phyloP scores from a whole-genome alignment of 805 yeast species.

The Candida oleophila region DNA sequence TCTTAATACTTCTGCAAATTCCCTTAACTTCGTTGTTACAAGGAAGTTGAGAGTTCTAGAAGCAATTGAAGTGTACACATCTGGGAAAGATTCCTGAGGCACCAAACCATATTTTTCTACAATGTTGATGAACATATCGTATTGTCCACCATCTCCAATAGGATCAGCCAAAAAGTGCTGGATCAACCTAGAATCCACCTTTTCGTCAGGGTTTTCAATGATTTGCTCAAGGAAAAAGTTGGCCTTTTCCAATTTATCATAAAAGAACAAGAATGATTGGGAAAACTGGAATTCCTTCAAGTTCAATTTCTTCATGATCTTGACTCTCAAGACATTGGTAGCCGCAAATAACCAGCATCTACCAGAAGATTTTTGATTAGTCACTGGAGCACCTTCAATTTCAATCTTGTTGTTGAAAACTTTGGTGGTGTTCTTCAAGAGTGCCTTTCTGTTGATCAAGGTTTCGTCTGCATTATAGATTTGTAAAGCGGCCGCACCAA shows the following conservation, averaged over 20 bases:
- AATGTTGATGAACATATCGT: slow-evolving; percentile 18
- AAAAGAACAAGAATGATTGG: slow-evolving; percentile 19
- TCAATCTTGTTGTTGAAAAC: slow-evolving; percentile 44
- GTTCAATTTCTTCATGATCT: slow-evolving; percentile 15
- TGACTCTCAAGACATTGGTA: slow-evolving; percentile 16
- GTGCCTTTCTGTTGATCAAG: slow-evolving; percentile 14
- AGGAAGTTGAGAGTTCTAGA: slow-evolving; percentile 17
- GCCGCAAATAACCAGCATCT: slow-evolving; percentile 21
- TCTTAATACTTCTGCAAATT: slow-evolving; percentile 18
- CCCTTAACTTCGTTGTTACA: slow-evolving; percentile 19
- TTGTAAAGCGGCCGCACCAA: slow-evolving; percentile 6
- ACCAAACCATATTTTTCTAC: slow-evolving; percentile 19
- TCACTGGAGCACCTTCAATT: slow-evolving; percentile 60
- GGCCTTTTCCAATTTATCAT: slow-evolving; percentile 19
- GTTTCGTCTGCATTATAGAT: slow-evolving; percentile 17
- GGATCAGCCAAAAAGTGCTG: slow-evolving; percentile 18
- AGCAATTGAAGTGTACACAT: slow-evolving; percentile 17
- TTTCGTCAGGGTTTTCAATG: slow-evolving; percentile 15
- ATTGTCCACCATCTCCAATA: slow-evolving; percentile 19
- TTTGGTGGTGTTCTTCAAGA: slow-evolving; percentile 20
- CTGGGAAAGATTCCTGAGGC: slow-evolving; percentile 17
- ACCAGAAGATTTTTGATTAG: slow-evolving; percentile 36
- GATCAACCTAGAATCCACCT: slow-evolving; percentile 14
- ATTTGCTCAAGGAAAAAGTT: slow-evolving; percentile 17
- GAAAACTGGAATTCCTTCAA: slow-evolving; percentile 20